Conservation (phyloP, 2,329 filamentous ascomycete species). For the Fusarium sublunatum region DNA sequence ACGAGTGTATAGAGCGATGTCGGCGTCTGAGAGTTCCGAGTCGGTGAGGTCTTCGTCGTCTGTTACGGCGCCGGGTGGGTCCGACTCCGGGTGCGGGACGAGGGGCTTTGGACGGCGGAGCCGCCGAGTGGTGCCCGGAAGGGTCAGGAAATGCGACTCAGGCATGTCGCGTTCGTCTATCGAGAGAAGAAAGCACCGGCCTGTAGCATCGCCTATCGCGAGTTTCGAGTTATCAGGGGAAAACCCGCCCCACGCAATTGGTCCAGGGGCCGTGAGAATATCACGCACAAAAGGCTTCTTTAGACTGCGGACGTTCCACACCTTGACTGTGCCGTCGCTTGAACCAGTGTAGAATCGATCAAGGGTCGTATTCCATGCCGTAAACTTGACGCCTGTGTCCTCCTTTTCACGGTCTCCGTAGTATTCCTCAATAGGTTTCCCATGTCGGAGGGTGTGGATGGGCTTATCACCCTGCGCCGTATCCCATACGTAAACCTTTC, state of each 20-base stretch:
- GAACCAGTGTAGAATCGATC: constrained; percentile 72
- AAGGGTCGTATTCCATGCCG: constrained; percentile 67
- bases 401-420: constrained; percentile 62
- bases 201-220: constrained; percentile 70
- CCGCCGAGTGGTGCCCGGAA: constrained; percentile 51
- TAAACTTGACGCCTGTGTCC: constrained; percentile 73
- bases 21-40: constrained; percentile 15
- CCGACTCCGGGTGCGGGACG: constrained; percentile 62
- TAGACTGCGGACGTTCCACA: constrained; percentile 67
- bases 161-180: constrained; percentile 58
- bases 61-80: constrained; percentile 50
- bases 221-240: constrained; percentile 66
- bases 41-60: constrained; percentile 28
- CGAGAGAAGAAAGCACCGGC: constrained; percentile 67
- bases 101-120: constrained; percentile 61
- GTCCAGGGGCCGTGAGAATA: constrained; percentile 65
- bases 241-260: constrained; percentile 69
- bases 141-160: constrained; percentile 49
- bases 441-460: constrained; percentile 67
- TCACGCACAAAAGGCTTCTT: constrained; percentile 61
- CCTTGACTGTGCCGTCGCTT: constrained; percentile 71
- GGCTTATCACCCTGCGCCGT: constrained; percentile 65
- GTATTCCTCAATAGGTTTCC: constrained; percentile 55
- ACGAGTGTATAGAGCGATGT: constrained; percentile 44
- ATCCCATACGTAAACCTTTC: constrained; percentile 72